A percentile compares a stretch with the other conserved stretches of the same genome.
These are phyloP conservation scores for Corymbia calophylla DNA, from an alignment of 441 rosid genomes.

Conservation along the genomic window DNA sequence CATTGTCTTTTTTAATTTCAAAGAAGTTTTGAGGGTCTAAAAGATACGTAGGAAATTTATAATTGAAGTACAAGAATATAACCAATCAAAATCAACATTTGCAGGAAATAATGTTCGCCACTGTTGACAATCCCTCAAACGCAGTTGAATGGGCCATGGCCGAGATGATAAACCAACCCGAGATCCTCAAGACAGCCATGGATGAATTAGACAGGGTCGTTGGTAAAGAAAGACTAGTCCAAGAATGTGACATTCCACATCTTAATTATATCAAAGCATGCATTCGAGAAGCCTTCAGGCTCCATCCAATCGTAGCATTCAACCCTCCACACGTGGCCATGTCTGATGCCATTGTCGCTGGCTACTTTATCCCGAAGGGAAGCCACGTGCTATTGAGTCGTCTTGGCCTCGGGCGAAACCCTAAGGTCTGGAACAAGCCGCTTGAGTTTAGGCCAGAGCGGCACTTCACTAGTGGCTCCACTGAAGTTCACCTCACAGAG, in stretches of 20 bases:
- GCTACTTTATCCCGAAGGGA: conserved; percentile 39
- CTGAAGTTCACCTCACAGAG: too few species aligned
- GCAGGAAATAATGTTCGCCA: conserved; percentile 32
- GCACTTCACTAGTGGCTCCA: conserved; percentile 11
- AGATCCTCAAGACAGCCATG: conserved; percentile 25
- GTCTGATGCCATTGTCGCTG: conserved; percentile 14
- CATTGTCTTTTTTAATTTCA: neutral
- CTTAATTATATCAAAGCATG: conserved; percentile 41
- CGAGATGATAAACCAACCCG: conserved; percentile 40
- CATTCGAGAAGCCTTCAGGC: conserved; percentile 30
- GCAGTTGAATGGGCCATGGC: conserved; percentile 33
- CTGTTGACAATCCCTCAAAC: conserved; percentile 37
- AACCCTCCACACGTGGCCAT: conserved; percentile 27
- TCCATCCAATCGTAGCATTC: conserved; percentile 38
- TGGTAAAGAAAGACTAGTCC: conserved; percentile 34
- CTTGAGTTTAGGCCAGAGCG: conserved; percentile 30
- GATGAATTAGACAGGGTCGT: conserved; percentile 31
- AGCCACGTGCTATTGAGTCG: conserved; percentile 39
- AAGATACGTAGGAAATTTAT: neutral
- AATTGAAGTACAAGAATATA: neutral
- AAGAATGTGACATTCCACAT: conserved; percentile 25
- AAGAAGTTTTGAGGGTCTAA: neutral
- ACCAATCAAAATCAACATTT: neutral
- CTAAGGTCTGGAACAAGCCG: conserved; percentile 33
- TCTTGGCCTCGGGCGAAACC: conserved; percentile 27